Evolutionary conservation across 129 eudicot genomes (phyloP).

Genomic region (Flaveria linearis): DNA sequence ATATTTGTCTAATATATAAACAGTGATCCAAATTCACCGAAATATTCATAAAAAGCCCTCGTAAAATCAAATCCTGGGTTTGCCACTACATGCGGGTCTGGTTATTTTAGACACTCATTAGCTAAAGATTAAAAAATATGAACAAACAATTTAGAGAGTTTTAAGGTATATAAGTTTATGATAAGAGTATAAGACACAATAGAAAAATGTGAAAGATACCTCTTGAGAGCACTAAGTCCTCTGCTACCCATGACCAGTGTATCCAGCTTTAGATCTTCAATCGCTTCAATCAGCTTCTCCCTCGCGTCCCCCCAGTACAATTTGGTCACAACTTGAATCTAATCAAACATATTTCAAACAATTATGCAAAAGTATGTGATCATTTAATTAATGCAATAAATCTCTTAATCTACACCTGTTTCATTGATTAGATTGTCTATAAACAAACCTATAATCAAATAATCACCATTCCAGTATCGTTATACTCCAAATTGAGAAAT

Average conservation of each 20-base stretch:
- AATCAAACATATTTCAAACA: slow-evolving; percentile 8
- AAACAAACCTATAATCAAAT: background rate
- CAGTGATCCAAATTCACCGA: too few relatives aligned
- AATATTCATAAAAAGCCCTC: background rate
- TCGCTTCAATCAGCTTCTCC: slow-evolving; percentile 72
- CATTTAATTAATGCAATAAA: background rate
- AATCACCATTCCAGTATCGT: background rate
- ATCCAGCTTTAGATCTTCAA: slow-evolving; percentile 73
- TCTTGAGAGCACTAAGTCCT: slow-evolving; percentile 61
- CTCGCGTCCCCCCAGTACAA: slow-evolving; percentile 96
- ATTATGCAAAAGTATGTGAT: background rate
- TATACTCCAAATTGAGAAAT: background rate
- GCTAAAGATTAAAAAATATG: background rate
- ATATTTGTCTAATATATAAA: too few relatives aligned
- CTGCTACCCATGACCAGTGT: slow-evolving; percentile 94
- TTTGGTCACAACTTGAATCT: slow-evolving; percentile 69
- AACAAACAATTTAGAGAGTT: background rate
- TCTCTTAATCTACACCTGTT: background rate
- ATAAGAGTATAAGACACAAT: background rate
- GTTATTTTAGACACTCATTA: background rate
- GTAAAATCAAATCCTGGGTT: background rate
- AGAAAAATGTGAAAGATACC: slow-evolving; percentile 35
- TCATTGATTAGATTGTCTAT: background rate
- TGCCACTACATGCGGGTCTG: background rate
- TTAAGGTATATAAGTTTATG: background rate